These are phyloP conservation scores for Puccinia horiana DNA, from an alignment of 1,284 basidiomycete genomes.

Conservation along the genomic window DNA sequence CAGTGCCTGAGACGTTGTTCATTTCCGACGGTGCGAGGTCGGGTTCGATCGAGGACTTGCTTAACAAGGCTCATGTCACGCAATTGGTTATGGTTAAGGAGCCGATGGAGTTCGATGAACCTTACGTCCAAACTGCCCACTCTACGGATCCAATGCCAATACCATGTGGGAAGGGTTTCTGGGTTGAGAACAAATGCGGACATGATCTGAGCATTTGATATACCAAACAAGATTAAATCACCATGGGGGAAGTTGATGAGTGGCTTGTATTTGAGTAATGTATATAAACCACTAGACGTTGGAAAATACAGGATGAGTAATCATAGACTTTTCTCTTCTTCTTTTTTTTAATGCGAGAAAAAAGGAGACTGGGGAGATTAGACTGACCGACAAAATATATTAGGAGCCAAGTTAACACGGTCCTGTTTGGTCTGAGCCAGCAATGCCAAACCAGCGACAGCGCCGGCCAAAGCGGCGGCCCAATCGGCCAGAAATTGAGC, in stretches of 20 bases:
- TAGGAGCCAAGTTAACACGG: constrained; percentile 47
- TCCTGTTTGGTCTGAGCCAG: constrained; percentile 45
- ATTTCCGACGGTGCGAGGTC: constrained; percentile 12
- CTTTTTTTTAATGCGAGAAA: not conserved
- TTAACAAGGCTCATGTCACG: constrained; percentile 16
- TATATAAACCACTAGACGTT: constrained; percentile 38
- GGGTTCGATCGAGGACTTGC: constrained; percentile 19
- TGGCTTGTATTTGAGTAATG: constrained; percentile 43
- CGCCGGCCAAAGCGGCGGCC: constrained; percentile 43
- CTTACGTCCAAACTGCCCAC: constrained; percentile 37
- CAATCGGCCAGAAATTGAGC: constrained; percentile 18
- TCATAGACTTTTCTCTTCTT: too few relatives aligned
- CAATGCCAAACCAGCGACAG: constrained; percentile 37
- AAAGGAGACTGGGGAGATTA: not conserved
- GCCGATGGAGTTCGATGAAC: constrained; percentile 40
- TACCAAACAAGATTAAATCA: constrained; percentile 46
- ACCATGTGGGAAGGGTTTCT: constrained; percentile 45
- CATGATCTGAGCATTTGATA: constrained; percentile 50
- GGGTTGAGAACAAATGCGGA: constrained; percentile 45
- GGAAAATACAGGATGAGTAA: not conserved
- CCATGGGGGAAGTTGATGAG: constrained; percentile 32
- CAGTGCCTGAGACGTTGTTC: constrained; percentile 23
- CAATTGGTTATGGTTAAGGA: constrained; percentile 7
- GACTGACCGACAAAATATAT: constrained; percentile 48
- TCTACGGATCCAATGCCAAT: constrained; percentile 47